These are phyloP conservation scores for Albizia julibrissin DNA, from an alignment of 306 rosid genomes.

Conservation along the genomic window DNA sequence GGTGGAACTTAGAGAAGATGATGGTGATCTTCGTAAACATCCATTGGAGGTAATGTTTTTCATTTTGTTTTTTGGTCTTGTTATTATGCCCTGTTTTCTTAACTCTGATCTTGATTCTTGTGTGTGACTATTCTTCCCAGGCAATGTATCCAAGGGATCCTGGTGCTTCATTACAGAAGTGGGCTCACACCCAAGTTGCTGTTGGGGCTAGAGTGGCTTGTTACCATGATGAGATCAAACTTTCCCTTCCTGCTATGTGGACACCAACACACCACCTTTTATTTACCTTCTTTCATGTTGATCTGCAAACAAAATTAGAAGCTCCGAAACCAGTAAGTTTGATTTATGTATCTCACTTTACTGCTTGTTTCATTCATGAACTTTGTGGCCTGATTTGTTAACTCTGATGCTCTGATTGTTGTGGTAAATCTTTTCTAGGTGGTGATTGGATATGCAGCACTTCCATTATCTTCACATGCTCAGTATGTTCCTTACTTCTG, in stretches of 20 bases:
- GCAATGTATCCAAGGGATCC: conserved; percentile 87
- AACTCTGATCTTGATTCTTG: conserved; percentile 27
- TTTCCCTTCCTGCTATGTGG: conserved; percentile 96
- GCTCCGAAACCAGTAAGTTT: conserved; percentile 89
- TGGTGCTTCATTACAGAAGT: conserved; percentile 68
- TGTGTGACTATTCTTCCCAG: conserved; percentile 50
- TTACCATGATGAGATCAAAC: conserved; percentile 94
- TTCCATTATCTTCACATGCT: conserved; percentile 90
- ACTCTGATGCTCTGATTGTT: conserved; percentile 27
- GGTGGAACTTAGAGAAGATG: conserved; percentile 91
- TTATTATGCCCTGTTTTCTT: conserved; percentile 22
- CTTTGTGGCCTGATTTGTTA: conserved; percentile 20
- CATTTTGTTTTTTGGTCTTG: neutral
- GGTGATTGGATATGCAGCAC: conserved; percentile 84
- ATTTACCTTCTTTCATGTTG: conserved; percentile 87
- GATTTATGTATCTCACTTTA: conserved; percentile 20
- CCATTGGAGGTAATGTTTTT: conserved; percentile 76
- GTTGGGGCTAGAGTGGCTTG: conserved; percentile 77
- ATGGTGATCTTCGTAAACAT: conserved; percentile 82
- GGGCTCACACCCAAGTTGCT: conserved; percentile 89
- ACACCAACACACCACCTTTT: conserved; percentile 88
- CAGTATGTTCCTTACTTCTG: conserved; percentile 67
- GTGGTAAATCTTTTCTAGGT: conserved; percentile 59
- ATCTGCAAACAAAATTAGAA: conserved; percentile 91
- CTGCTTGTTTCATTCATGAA: conserved; percentile 27